phyloP scores from a whole-genome alignment of 2,329 filamentous ascomycete genomes.

The Fusarium sororula region DNA sequence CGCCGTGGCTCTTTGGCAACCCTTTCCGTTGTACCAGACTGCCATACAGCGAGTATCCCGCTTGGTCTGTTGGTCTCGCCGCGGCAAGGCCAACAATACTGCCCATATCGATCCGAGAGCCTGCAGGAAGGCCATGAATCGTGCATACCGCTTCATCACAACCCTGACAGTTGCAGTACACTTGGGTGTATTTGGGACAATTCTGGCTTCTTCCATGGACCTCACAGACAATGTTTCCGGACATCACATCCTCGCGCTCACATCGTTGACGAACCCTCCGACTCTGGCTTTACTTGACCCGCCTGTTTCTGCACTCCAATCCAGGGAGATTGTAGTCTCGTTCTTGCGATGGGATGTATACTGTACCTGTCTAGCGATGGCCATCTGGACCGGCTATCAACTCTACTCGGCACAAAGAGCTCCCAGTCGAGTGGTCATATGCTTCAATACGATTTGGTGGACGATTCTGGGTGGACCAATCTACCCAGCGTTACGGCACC shows the following conservation, averaged over 20 bases:
- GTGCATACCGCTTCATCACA: constrained; percentile 19
- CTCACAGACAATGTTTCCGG: constrained; percentile 5
- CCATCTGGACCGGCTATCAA: constrained; percentile 28
- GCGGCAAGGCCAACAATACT: not conserved
- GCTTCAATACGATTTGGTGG: not conserved
- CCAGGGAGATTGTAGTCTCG: constrained; percentile 25
- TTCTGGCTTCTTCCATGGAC: not conserved
- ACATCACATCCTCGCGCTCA: constrained; percentile 19
- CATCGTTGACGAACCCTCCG: constrained; percentile 18
- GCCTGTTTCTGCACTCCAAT: constrained; percentile 2
- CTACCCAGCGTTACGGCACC: constrained; percentile 24
- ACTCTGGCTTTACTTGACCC: constrained; percentile 23
- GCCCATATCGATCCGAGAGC: not conserved
- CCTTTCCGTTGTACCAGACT: constrained; percentile 29
- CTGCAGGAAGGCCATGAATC: not conserved
- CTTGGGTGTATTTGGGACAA: constrained; percentile 7
- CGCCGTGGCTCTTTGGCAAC: constrained; percentile 29
- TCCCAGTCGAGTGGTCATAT: not conserved
- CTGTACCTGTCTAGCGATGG: constrained; percentile 28
- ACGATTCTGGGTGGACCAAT: constrained; percentile 27
- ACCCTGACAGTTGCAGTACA: constrained; percentile 1
- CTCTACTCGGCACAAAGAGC: not conserved
- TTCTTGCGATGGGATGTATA: constrained; percentile 38
- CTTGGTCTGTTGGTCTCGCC: not conserved
- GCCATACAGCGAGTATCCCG: not conserved